Evolutionary conservation across 2,329 filamentous ascomycete species (phyloP).

Genomic region (Sordariomycetes sp.): DNA sequence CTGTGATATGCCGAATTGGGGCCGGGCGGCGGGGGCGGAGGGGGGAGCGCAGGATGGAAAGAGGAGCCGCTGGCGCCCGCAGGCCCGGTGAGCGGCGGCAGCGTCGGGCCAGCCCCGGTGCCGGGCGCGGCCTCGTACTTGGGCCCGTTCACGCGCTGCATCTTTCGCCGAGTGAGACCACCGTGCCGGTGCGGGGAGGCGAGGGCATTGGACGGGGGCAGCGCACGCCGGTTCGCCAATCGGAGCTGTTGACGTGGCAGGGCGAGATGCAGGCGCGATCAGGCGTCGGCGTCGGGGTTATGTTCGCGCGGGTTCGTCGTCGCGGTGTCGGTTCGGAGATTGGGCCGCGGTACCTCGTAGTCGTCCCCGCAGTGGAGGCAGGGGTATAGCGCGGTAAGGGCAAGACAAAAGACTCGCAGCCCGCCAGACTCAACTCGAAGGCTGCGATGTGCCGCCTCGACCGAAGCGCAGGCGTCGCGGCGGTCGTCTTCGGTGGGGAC

Average conservation of each 20-base stretch:
- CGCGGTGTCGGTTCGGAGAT: neutral
- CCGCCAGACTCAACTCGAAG: no score
- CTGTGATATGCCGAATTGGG: neutral
- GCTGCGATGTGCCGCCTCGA: no score
- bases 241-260: neutral
- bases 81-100: neutral
- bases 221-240: conserved; percentile 1
- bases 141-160: neutral
- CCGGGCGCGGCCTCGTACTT: neutral
- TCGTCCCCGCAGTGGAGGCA: neutral
- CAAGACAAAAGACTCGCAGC: neutral
- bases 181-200: neutral
- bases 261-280: neutral
- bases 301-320: neutral
- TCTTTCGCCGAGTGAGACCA: neutral
- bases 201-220: neutral
- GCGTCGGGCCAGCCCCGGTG: neutral
- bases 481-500: no score
- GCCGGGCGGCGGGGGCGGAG: neutral
- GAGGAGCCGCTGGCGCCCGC: neutral
- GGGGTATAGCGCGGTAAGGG: neutral
- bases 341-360: no score
- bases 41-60: neutral
- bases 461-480: no score
- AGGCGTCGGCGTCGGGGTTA: neutral